A percentile compares a stretch with the other conserved stretches of the same genome.
Evolutionary conservation across 257 asterid species (phyloP).

Genomic region (Ilex asprella): DNA sequence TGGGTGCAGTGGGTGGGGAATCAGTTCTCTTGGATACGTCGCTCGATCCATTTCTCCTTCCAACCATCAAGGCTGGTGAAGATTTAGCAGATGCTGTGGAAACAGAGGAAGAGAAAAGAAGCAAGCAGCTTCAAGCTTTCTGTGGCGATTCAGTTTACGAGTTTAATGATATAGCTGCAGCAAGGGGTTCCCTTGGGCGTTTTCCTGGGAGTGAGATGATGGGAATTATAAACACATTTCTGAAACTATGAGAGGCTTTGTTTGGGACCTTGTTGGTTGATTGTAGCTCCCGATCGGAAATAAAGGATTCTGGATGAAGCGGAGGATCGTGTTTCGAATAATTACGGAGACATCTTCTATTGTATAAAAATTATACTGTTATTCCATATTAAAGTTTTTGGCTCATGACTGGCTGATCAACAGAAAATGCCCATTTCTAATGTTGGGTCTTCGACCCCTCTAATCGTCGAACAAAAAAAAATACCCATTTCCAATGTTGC

Average conservation of each 20-base stretch:
- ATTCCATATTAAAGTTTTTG: too few species aligned
- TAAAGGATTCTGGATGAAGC: not conserved
- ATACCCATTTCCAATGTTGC: too few species aligned
- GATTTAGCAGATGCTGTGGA: slow-evolving; percentile 23
- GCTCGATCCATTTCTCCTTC: slow-evolving; percentile 83
- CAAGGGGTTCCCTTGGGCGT: slow-evolving; percentile 81
- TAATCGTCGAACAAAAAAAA: too few species aligned
- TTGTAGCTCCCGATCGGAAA: slow-evolving; percentile 6
- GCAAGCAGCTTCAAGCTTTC: slow-evolving; percentile 28
- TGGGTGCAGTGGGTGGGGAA: slow-evolving; percentile 71
- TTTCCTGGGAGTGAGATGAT: slow-evolving; percentile 92
- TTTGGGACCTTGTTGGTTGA: not conserved
- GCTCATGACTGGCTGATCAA: too few species aligned
- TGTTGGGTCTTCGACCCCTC: too few species aligned
- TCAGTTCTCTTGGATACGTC: slow-evolving; percentile 46
- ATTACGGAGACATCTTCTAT: too few species aligned
- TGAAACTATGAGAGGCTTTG: slow-evolving; percentile 25
- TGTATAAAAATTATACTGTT: too few species aligned
- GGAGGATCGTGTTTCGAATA: too few species aligned
- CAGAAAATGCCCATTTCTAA: too few species aligned
- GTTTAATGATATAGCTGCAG: slow-evolving; percentile 75
- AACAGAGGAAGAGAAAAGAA: slow-evolving; percentile 25
- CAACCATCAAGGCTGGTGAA: slow-evolving; percentile 37
- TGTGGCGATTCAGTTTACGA: slow-evolving; percentile 64
- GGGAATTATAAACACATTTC: slow-evolving; percentile 69